These are phyloP conservation scores for Lactarius tabidus DNA, from an alignment of 768 basidiomycete species.

Conservation along the genomic window DNA sequence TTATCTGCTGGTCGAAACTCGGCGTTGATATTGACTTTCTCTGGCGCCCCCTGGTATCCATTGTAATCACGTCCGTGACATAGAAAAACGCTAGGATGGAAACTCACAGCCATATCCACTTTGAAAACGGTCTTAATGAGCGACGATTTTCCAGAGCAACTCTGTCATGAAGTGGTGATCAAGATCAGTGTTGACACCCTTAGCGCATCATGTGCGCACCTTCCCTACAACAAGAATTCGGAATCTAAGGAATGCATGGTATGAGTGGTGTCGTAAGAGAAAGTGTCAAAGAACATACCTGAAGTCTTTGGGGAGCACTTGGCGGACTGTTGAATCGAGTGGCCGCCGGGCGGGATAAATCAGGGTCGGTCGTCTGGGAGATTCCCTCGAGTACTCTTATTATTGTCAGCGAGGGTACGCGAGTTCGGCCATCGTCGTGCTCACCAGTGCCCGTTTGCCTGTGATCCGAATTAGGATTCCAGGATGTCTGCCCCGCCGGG, in stretches of 20 bases:
- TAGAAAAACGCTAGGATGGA: no score
- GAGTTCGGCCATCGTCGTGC: no score
- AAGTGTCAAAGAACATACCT: not conserved
- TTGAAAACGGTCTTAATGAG: slow-evolving; percentile 6
- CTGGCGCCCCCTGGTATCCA: not conserved
- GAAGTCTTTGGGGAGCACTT: slow-evolving; percentile 1
- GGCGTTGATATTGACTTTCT: not conserved
- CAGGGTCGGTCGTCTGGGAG: not conserved
- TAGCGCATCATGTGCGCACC: not conserved
- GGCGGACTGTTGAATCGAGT: not conserved
- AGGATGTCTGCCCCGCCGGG: no score
- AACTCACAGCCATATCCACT: slow-evolving; percentile 1
- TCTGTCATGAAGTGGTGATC: not conserved
- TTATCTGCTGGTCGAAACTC: slow-evolving; percentile 8
- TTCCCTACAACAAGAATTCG: slow-evolving; percentile 15
- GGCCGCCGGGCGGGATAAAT: not conserved
- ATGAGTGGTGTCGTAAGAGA: not conserved
- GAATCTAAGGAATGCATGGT: slow-evolving; percentile 3
- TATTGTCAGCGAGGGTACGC: not conserved
- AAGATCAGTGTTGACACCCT: not conserved
- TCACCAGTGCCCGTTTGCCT: not conserved
- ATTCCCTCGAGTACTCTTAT: no score
- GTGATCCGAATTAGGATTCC: no score
- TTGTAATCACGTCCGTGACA: not conserved
- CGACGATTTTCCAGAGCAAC: slow-evolving; percentile 13